phyloP scores from a whole-genome alignment of 2,329 filamentous ascomycete species.

The Colletotrichum somersetense region DNA sequence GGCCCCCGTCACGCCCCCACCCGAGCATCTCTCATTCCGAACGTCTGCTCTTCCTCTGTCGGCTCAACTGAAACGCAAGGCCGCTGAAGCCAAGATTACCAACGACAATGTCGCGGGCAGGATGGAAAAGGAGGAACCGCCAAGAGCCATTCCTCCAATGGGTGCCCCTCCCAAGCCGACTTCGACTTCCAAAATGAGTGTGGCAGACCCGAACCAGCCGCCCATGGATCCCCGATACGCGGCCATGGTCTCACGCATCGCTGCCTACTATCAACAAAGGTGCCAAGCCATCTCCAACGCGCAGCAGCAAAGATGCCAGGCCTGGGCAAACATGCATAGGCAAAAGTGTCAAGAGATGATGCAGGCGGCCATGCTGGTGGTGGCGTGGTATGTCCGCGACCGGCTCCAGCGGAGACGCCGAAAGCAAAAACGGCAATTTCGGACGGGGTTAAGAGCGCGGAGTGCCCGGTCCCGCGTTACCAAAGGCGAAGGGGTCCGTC shows the following conservation, averaged over 20 bases:
- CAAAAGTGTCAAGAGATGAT: slow-evolving; percentile 63
- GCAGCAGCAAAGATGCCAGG: slow-evolving; percentile 62
- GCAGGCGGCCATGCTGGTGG: slow-evolving; percentile 62
- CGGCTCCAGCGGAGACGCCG: slow-evolving; percentile 58
- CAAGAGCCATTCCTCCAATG: slow-evolving; percentile 18
- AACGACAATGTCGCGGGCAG: slow-evolving; percentile 32
- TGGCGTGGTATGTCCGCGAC: slow-evolving; percentile 64
- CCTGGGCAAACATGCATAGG: slow-evolving; percentile 60
- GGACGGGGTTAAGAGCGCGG: slow-evolving; percentile 53
- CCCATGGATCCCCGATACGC: slow-evolving; percentile 57
- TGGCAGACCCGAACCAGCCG: slow-evolving; percentile 30
- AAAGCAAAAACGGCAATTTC: slow-evolving; percentile 57
- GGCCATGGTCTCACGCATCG: slow-evolving; percentile 61
- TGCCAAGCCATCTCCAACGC: slow-evolving; percentile 61
- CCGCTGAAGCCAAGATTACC: slow-evolving; percentile 31
- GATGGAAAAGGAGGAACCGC: slow-evolving; percentile 36
- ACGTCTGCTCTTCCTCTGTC: slow-evolving; percentile 35
- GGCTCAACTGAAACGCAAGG: slow-evolving; percentile 42
- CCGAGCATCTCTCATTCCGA: slow-evolving; percentile 53
- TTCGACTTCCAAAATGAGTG: slow-evolving; percentile 14
- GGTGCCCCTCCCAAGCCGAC: slow-evolving; percentile 22
- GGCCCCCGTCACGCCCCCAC: slow-evolving; percentile 55
- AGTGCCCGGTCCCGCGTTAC: slow-evolving; percentile 51
- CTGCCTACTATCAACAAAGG: slow-evolving; percentile 62
- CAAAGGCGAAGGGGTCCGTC: slow-evolving; percentile 57